Evolutionary conservation across 2,329 filamentous ascomycete species (phyloP), one percentile per base, ranked within the genome.

Genomic region (Aspergillus amoenus): DNA sequence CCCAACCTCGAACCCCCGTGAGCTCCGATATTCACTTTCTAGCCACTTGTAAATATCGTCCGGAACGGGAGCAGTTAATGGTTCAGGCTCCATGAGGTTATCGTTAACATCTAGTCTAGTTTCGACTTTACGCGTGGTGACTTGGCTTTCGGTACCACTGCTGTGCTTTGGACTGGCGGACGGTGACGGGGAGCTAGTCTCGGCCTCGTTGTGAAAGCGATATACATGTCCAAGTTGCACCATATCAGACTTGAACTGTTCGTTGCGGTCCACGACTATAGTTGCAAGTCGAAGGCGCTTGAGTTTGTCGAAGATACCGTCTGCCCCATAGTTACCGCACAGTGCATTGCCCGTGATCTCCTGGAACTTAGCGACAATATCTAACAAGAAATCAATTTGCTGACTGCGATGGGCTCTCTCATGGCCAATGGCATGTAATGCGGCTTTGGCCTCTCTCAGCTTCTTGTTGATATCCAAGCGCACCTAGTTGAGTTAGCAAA

Each of bases 1-100:
- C 0, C 83, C 84, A 0, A 87, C 58, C 50, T 86, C 82, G 15
- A 82, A 80, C 0, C 82, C 83, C 0, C 82, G 79, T 0, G 77
- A 82, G 0, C 68, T 62, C 0, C 61, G 61, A 59, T 84, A 81
- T 0, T 77, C 63, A 0, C 68, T 41, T 18, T 71, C 66, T 13
- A 85, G 80, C 68, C 79, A 80, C 0, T 67, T 43, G 52, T 81
- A 67, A 46, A 86, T 82, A 22, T 56, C 52, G 15, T 46, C 39
- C 5, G 13, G 13, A 6, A 40, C 27, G 13, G 42, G 52, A n/a
- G 51, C 34, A 12, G 22, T 22, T 0, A 44, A 17, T 9, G 7
- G 6, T 4, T 32, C 52, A 9, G 32, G 7, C 3, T 56, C 4
- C 69, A 61, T 43, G 3, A 68, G 43, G 40, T 68, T 56, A n/a